A percentile compares a stretch with the other conserved stretches of the same genome.
phyloP scores from a whole-genome alignment of 805 yeast species.

The Metschnikowia drakensbergensis region DNA sequence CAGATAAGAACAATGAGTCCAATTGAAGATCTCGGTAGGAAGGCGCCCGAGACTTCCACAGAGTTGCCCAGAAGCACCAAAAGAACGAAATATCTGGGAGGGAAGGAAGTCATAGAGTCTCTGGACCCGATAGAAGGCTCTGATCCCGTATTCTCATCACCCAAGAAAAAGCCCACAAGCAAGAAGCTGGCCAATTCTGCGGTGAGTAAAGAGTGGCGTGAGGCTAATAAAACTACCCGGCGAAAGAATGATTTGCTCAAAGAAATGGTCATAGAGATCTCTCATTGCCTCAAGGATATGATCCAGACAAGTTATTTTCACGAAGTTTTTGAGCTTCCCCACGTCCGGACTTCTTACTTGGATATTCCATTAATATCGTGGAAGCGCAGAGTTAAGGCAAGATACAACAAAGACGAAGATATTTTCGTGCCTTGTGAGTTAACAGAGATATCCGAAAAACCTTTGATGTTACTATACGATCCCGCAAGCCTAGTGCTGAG shows the following conservation, averaged over 20 bases:
- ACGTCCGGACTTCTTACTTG: constrained; percentile 20
- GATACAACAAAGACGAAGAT: constrained; percentile 47
- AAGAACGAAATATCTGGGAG: not conserved
- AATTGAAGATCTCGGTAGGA: not conserved
- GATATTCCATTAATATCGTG: constrained; percentile 48
- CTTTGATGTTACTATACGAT: constrained; percentile 42
- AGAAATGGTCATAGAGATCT: constrained; percentile 47
- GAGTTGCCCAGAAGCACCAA: not conserved
- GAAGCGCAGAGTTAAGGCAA: constrained; percentile 46
- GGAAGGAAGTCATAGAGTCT: not conserved
- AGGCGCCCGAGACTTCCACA: not conserved
- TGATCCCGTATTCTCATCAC: constrained; percentile 8
- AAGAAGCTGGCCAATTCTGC: constrained; percentile 5
- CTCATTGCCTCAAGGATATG: constrained; percentile 22
- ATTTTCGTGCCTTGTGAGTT: constrained; percentile 51
- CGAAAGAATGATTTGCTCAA: constrained; percentile 48
- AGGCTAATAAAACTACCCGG: constrained; percentile 35
- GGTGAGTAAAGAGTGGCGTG: constrained; percentile 27
- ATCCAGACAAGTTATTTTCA: constrained; percentile 25
- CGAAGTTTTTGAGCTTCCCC: constrained; percentile 19
- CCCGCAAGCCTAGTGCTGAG: constrained; percentile 41
- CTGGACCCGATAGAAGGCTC: not conserved
- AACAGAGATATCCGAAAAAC: constrained; percentile 41
- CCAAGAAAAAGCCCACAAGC: constrained; percentile 3
- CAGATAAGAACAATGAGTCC: not conserved